Evolutionary conservation across 306 rosid species (phyloP).

Genomic region (Oxytropis ochrocephala): DNA sequence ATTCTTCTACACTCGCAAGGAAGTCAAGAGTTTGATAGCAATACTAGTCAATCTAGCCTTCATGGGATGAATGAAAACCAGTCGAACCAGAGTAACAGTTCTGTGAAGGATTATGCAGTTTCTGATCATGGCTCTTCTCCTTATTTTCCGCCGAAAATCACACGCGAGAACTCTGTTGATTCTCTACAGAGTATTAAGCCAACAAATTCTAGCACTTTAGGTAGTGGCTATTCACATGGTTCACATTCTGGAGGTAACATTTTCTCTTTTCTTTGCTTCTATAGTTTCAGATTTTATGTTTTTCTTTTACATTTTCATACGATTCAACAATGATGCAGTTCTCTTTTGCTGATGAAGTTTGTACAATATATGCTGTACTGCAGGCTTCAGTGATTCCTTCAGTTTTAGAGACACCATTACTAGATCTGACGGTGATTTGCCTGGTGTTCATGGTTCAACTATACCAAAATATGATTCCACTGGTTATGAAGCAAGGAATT

Average conservation of each 20-base stretch:
- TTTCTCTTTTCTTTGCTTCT: background rate
- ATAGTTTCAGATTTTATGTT: constrained; percentile 2
- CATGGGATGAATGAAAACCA: constrained; percentile 38
- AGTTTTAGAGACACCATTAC: constrained; percentile 36
- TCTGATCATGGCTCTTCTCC: constrained; percentile 35
- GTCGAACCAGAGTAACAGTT: constrained; percentile 33
- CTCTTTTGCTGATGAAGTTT: constrained; percentile 33
- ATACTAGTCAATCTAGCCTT: constrained; percentile 34
- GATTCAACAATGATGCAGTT: constrained; percentile 11
- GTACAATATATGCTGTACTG: constrained; percentile 24
- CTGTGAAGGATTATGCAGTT: constrained; percentile 37
- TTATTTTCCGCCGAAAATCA: constrained; percentile 29
- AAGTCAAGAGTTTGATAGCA: constrained; percentile 40
- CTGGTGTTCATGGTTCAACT: constrained; percentile 29
- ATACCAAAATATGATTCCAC: constrained; percentile 38
- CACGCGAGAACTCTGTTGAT: constrained; percentile 49
- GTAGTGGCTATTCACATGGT: constrained; percentile 30
- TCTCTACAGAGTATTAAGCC: constrained; percentile 31
- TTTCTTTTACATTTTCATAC: constrained; percentile 4
- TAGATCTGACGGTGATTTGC: constrained; percentile 27
- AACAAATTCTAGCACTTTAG: constrained; percentile 32
- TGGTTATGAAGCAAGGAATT: constrained; percentile 37
- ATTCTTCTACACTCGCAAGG: constrained; percentile 23
- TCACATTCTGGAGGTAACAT: constrained; percentile 49
- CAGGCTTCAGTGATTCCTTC: constrained; percentile 33